These are phyloP conservation scores for Exophiala alcalophila DNA, from an alignment of 2,329 filamentous ascomycete genomes.

Conservation along the genomic window DNA sequence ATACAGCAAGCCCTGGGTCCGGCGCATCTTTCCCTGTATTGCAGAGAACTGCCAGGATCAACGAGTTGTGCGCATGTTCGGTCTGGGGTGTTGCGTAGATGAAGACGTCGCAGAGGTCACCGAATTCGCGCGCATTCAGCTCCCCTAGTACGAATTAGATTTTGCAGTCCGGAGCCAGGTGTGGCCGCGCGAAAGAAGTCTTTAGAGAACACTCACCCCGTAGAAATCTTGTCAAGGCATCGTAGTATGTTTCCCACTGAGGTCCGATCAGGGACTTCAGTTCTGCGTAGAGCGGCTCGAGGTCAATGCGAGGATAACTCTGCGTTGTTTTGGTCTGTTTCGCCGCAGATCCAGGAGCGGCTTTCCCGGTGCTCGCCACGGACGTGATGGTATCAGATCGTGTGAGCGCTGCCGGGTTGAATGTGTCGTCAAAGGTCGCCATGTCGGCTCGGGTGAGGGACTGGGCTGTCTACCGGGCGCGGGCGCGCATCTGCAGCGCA, in stretches of 20 bases:
- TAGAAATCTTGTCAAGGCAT: slow-evolving; percentile 56
- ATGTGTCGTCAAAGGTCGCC: slow-evolving; percentile 32
- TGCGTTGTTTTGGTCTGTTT: slow-evolving; percentile 51
- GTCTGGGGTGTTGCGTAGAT: slow-evolving; percentile 52
- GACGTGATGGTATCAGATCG: slow-evolving; percentile 30
- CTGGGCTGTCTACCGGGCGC: background rate
- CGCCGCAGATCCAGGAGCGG: slow-evolving; percentile 31
- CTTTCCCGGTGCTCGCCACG: slow-evolving; percentile 18
- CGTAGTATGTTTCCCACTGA: slow-evolving; percentile 60
- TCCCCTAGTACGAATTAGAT: no score
- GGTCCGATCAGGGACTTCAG: slow-evolving; percentile 60
- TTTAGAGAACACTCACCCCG: slow-evolving; percentile 56
- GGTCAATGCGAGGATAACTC: slow-evolving; percentile 59
- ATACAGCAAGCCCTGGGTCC: slow-evolving; percentile 60
- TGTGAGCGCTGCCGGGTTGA: slow-evolving; percentile 35
- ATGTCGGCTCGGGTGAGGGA: slow-evolving; percentile 11
- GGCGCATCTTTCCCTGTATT: slow-evolving; percentile 60
- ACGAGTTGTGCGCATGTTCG: slow-evolving; percentile 61
- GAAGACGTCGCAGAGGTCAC: slow-evolving; percentile 54
- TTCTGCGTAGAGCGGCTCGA: slow-evolving; percentile 61
- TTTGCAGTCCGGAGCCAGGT: no score
- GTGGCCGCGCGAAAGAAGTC: no score
- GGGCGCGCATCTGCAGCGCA: slow-evolving; percentile 10
- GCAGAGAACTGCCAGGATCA: slow-evolving; percentile 57
- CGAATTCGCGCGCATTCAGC: slow-evolving; percentile 61